Evolutionary conservation across 2,329 filamentous ascomycete species (phyloP).

Genomic region (Cladobotryum mycophilum): DNA sequence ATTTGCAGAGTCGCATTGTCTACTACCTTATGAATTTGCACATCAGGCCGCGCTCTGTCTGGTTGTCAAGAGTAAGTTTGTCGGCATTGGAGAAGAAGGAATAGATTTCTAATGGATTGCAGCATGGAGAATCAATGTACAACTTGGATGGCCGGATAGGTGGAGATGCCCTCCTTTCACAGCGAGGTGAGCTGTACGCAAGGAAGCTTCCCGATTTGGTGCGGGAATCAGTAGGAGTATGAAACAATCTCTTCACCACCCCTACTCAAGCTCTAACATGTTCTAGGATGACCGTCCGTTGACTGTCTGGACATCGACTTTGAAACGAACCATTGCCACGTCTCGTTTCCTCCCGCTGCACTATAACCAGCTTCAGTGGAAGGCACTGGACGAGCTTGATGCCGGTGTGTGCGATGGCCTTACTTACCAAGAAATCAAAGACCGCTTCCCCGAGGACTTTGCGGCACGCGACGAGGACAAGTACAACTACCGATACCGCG

Average conservation of each 20-base stretch:
- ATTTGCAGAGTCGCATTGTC: slow-evolving; percentile 89
- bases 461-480: slow-evolving; percentile 94
- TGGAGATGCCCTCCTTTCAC: slow-evolving; percentile 81
- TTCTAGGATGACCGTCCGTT: slow-evolving; percentile 52
- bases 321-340: slow-evolving; percentile 84
- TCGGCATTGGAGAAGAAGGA: background rate
- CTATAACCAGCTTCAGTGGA: slow-evolving; percentile 97
- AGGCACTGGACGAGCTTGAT: slow-evolving; percentile 94
- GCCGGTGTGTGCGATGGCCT: slow-evolving; percentile 94
- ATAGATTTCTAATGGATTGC: background rate
- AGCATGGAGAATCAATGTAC: slow-evolving; percentile 93
- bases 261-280: background rate
- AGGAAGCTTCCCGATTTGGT: slow-evolving; percentile 78
- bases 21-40: slow-evolving; percentile 99
- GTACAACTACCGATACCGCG: slow-evolving; percentile 98
- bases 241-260: slow-evolving; percentile 20
- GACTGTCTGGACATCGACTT: slow-evolving; percentile 57
- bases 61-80: slow-evolving; percentile 76
- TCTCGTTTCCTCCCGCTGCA: slow-evolving; percentile 71
- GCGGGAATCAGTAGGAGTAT: slow-evolving; percentile 76
- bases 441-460: slow-evolving; percentile 90
- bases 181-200: slow-evolving; percentile 82
- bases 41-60: slow-evolving; percentile 93
- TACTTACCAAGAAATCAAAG: slow-evolving; percentile 92
- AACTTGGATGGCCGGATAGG: slow-evolving; percentile 89